A percentile compares a stretch with the other conserved stretches of the same genome.
Evolutionary conservation across 805 yeast species (phyloP).

Genomic region (Starmerella bombi): DNA sequence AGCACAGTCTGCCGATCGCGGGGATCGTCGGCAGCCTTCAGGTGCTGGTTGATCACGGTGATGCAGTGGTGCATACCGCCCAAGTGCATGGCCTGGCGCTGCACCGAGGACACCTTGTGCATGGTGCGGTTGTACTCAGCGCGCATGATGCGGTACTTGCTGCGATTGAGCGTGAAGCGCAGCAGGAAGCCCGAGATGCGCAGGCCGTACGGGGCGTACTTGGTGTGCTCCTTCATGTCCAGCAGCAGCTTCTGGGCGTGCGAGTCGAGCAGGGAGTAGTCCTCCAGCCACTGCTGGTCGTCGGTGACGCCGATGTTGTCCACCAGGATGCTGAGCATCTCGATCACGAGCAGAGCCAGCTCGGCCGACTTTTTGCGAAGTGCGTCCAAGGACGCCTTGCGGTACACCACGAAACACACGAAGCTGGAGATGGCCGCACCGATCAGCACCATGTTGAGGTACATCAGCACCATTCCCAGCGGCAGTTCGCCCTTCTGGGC

Average conservation of each 20-base stretch:
- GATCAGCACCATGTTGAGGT: constrained; percentile 42
- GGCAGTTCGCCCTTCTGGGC: constrained; percentile 47
- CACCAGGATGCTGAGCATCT: constrained; percentile 38
- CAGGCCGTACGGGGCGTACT: constrained; percentile 54
- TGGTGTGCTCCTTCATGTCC: constrained; percentile 32
- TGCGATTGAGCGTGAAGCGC: background rate
- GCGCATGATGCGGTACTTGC: background rate
- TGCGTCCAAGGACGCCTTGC: constrained; percentile 24
- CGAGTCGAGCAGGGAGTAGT: background rate
- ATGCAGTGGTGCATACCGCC: constrained; percentile 59
- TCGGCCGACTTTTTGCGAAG: constrained; percentile 30
- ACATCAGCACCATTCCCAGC: constrained; percentile 38
- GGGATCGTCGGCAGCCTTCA: background rate
- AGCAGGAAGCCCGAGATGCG: background rate
- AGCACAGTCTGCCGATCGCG: background rate
- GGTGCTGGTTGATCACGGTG: constrained; percentile 45
- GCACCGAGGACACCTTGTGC: constrained; percentile 31
- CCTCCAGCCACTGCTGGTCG: background rate
- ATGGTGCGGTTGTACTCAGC: background rate
- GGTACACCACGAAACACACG: constrained; percentile 53
- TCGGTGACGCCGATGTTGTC: constrained; percentile 36
- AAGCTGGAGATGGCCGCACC: constrained; percentile 51
- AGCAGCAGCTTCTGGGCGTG: constrained; percentile 24
- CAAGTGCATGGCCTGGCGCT: constrained; percentile 40
- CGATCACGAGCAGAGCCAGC: constrained; percentile 32